Conservation (phyloP, 2,329 filamentous ascomycete species). For the Xylariomycetidae sp. region DNA sequence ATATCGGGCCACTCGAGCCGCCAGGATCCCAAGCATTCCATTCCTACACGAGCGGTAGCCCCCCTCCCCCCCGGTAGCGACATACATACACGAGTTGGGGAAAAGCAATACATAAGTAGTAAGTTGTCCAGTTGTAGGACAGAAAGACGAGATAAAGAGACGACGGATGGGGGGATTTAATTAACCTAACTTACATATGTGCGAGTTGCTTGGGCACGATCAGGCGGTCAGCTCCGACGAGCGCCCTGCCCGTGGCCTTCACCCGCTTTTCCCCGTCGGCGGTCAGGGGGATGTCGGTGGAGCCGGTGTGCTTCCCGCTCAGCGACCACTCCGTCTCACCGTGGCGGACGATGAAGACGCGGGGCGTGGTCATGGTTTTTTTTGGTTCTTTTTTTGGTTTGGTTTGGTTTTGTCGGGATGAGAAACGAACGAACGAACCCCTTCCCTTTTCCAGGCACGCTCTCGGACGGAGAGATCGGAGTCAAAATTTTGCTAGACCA, state of each 20-base stretch:
- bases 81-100: too few species aligned
- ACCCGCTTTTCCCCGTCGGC: conserved; percentile 74
- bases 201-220: conserved; percentile 78
- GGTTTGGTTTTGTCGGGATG: too few species aligned
- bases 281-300: conserved; percentile 82
- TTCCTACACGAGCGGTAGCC: too few species aligned
- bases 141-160: background rate
- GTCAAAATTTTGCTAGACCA: too few species aligned
- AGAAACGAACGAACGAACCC: too few species aligned
- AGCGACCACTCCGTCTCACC: conserved; percentile 96
- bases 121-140: conserved; percentile 3
- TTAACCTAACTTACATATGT: conserved; percentile 64
- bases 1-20: too few species aligned
- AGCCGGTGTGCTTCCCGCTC: conserved; percentile 77
- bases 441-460: too few species aligned
- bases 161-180: background rate
- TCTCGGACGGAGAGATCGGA: too few species aligned
- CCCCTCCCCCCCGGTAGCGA: too few species aligned
- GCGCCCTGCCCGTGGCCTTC: conserved; percentile 70
- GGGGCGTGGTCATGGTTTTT: conserved; percentile 49
- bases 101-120: too few species aligned
- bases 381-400: background rate
- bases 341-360: conserved; percentile 80
- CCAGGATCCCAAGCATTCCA: too few species aligned
- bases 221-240: conserved; percentile 78